These are phyloP conservation scores for Trichosporon coremiiforme DNA, from an alignment of 1,284 basidiomycete genomes.

Conservation along the genomic window DNA sequence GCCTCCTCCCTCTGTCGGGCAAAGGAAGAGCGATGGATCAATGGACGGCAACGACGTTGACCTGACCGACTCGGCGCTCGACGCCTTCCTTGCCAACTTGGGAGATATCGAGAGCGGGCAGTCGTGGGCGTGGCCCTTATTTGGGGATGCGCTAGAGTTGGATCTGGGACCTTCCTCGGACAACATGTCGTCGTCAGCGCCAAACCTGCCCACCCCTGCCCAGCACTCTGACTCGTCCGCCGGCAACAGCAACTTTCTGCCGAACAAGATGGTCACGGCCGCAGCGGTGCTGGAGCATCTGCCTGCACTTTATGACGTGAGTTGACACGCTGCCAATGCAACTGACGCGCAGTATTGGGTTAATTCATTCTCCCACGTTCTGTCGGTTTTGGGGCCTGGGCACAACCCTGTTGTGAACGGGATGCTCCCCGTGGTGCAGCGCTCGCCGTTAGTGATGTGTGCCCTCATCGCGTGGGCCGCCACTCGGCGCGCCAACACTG, in stretches of 20 bases:
- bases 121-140: constrained; percentile 31
- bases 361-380: constrained; percentile 41
- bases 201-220: constrained; percentile 5
- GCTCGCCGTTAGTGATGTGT: constrained; percentile 40
- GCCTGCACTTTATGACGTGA: constrained; percentile 30
- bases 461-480: constrained; percentile 44
- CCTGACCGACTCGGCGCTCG: constrained; percentile 29
- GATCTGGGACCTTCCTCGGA: constrained; percentile 22
- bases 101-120: constrained; percentile 25
- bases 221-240: constrained; percentile 18
- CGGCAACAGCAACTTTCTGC: constrained; percentile 15
- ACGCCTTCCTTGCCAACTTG: constrained; percentile 30
- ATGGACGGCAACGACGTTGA: constrained; percentile 18
- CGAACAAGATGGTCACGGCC: constrained; percentile 33
- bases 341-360: constrained; percentile 35
- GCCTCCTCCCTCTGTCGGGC: neutral
- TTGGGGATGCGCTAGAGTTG: constrained; percentile 30
- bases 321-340: neutral
- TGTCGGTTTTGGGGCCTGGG: constrained; percentile 40
- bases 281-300: constrained; percentile 33
- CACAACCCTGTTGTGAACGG: constrained; percentile 37
- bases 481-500: constrained; percentile 37
- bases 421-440: constrained; percentile 38
- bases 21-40: neutral
- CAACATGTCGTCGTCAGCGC: constrained; percentile 17